Conservation (phyloP, 78 protist genomes). For the Trichosphaerium sp. region DNA sequence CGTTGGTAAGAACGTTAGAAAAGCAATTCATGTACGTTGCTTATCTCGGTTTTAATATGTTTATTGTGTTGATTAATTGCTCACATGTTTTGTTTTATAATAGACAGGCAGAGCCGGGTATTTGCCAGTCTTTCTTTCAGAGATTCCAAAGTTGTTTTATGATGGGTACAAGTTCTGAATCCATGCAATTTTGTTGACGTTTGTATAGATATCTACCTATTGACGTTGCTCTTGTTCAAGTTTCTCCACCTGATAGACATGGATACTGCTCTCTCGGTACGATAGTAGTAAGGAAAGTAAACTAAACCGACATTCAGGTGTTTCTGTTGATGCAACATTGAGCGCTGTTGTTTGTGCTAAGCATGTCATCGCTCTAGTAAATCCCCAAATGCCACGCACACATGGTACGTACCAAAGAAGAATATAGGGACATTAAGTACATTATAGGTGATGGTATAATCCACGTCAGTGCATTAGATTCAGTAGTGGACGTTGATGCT, state of each 20-base stretch:
- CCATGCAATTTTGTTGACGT: background rate
- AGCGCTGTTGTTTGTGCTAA: background rate
- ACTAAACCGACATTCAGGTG: no score
- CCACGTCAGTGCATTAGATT: conserved; percentile 1
- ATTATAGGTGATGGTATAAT: background rate
- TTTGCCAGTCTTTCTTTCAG: conserved; percentile 13
- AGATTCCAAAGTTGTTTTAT: conserved; percentile 7
- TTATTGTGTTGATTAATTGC: background rate
- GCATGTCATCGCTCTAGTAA: conserved; percentile 14
- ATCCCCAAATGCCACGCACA: conserved; percentile 24
- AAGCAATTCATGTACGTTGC: background rate
- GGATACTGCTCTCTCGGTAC: conserved; percentile 29
- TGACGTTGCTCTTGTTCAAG: background rate
- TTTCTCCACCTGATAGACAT: conserved; percentile 23
- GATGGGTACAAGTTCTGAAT: no score
- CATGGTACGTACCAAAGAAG: no score
- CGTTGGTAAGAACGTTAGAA: background rate
- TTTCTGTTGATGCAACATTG: background rate
- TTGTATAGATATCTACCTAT: background rate
- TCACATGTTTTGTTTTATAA: no score
- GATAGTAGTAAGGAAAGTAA: no score
- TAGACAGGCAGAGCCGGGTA: background rate
- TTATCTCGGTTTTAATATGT: background rate
- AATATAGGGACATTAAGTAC: no score
- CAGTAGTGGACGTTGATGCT: background rate